Percentiles rank a stretch among this genome's conserved stretches.
These are phyloP conservation scores for Dioscorea zingiberensis DNA, from an alignment of 106 monocot species.

Conservation along the genomic window DNA sequence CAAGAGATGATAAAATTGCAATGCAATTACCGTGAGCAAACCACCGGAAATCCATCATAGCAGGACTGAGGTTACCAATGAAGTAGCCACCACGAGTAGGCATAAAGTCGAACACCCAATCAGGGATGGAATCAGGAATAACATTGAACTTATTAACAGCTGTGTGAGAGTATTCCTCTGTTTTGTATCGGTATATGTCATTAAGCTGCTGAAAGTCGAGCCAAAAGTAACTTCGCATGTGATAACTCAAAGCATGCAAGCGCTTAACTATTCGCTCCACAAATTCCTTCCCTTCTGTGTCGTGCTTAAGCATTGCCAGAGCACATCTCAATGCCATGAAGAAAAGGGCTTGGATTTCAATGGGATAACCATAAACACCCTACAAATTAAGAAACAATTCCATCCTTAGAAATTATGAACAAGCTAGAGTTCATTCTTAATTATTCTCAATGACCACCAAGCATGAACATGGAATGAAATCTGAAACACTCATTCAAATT, in stretches of 20 bases:
- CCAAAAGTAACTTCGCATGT: conserved; percentile 86
- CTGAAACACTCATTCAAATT: too few relatives aligned
- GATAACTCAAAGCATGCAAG: conserved; percentile 67
- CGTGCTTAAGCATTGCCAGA: conserved; percentile 57
- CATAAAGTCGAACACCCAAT: conserved; percentile 92
- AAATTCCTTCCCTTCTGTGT: conserved; percentile 70
- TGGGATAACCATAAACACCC: conserved; percentile 85
- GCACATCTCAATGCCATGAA: conserved; percentile 72
- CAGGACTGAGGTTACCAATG: conserved; percentile 74
- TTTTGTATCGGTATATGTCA: conserved; percentile 74
- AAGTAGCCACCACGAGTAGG: conserved; percentile 68
- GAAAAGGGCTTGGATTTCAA: conserved; percentile 89
- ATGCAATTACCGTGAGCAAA: conserved; percentile 75
- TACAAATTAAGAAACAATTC: conserved; percentile 10
- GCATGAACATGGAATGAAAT: too few relatives aligned
- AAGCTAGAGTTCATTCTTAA: too few relatives aligned
- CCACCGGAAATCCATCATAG: conserved; percentile 88
- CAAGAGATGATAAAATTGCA: conserved; percentile 75
- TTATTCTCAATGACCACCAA: too few relatives aligned
- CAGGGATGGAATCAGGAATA: conserved; percentile 83
- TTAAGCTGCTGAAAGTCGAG: conserved; percentile 80
- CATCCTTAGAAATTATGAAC: too few relatives aligned
- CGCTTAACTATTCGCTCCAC: conserved; percentile 63
- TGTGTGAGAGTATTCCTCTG: conserved; percentile 85
- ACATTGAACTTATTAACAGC: conserved; percentile 90